Percentiles rank a stretch among this genome's conserved stretches.
These are phyloP conservation scores for Parastagonospora nodorum DNA, from an alignment of 2,329 filamentous ascomycete species.

Conservation along the genomic window DNA sequence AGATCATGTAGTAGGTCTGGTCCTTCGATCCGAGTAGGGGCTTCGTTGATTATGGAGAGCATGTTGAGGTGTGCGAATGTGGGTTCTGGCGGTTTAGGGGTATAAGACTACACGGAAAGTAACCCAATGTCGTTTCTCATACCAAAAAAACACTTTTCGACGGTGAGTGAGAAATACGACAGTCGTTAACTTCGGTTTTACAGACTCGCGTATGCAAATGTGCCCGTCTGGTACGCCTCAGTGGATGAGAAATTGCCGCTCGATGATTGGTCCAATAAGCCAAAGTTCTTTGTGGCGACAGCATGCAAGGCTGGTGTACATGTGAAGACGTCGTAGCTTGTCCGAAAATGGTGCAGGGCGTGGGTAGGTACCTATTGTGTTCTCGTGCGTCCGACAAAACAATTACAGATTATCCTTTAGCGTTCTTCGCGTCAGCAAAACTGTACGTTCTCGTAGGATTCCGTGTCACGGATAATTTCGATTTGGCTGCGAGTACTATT, in stretches of 20 bases:
- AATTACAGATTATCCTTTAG: too few species aligned
- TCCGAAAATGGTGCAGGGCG: not conserved
- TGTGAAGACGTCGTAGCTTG: slow-evolving; percentile 24
- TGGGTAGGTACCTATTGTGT: too few species aligned
- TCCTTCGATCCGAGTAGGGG: slow-evolving; percentile 59
- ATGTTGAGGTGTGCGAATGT: not conserved
- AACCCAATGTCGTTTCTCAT: not conserved
- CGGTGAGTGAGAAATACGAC: not conserved
- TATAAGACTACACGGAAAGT: not conserved
- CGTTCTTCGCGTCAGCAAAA: too few species aligned
- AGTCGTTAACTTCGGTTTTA: not conserved
- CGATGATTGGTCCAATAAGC: slow-evolving; percentile 35
- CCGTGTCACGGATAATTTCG: too few species aligned
- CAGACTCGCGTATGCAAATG: not conserved
- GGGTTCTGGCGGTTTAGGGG: too few species aligned
- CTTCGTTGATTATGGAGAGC: slow-evolving; percentile 59
- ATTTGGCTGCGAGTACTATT: too few species aligned
- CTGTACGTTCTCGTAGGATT: too few species aligned
- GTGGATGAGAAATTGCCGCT: slow-evolving; percentile 43
- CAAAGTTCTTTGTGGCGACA: slow-evolving; percentile 22
- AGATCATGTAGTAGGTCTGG: slow-evolving; percentile 66
- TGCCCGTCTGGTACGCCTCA: slow-evolving; percentile 4
- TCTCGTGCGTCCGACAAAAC: too few species aligned
- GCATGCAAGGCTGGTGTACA: slow-evolving; percentile 20
- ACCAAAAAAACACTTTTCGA: not conserved